phyloP scores from a whole-genome alignment of 2,329 filamentous ascomycete species.

The Mycogone perniciosa region DNA sequence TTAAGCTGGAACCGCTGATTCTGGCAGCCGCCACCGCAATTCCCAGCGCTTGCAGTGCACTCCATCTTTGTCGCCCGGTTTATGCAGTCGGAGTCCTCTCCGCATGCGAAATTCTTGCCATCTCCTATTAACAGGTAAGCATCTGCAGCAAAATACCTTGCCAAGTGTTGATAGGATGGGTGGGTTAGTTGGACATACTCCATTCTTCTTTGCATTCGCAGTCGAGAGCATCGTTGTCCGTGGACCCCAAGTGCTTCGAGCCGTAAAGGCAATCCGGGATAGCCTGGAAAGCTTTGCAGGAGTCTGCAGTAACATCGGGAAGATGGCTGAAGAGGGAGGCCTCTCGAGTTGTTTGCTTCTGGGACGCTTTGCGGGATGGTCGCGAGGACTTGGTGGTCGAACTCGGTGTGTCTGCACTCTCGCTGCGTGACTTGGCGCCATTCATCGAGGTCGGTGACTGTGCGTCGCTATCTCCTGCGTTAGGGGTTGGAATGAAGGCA shows the following conservation, averaged over 20 bases:
- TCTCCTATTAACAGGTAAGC: conserved; percentile 37
- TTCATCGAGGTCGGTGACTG: conserved; percentile 38
- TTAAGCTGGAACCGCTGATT: conserved; percentile 92
- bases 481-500: conserved; percentile 32
- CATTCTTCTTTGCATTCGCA: conserved; percentile 94
- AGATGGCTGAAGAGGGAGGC: conserved; percentile 66
- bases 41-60: conserved; percentile 70
- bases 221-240: conserved; percentile 83
- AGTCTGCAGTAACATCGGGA: conserved; percentile 71
- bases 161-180: conserved; percentile 13
- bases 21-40: conserved; percentile 80
- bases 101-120: conserved; percentile 75
- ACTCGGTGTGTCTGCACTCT: conserved; percentile 42
- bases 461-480: conserved; percentile 20
- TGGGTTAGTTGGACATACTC: conserved; percentile 56
- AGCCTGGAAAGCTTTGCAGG: conserved; percentile 68
- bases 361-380: conserved; percentile 64
- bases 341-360: conserved; percentile 56
- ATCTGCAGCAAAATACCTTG: conserved; percentile 10
- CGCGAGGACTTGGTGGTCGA: conserved; percentile 55
- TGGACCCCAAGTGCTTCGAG: conserved; percentile 83
- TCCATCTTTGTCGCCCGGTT: conserved; percentile 98
- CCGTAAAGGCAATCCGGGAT: conserved; percentile 86
- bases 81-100: conserved; percentile 96
- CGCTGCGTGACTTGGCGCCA: conserved; percentile 40